phyloP scores from a whole-genome alignment of 2,329 filamentous ascomycete species.

The Seiridium cupressi region DNA sequence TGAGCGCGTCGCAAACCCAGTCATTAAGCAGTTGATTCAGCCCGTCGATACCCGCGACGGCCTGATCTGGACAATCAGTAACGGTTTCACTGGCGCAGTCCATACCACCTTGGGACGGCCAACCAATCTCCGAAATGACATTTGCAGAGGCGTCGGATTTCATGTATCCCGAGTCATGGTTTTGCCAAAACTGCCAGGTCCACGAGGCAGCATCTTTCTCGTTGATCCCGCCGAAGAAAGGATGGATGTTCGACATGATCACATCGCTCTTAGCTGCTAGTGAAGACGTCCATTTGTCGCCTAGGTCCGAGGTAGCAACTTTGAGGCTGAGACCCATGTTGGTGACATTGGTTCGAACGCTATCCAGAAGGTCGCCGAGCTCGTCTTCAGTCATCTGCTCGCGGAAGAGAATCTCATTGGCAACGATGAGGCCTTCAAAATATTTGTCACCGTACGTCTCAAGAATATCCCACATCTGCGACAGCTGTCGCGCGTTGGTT shows the following conservation, averaged over 20 bases:
- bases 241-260: constrained; percentile 96
- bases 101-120: constrained; percentile 81
- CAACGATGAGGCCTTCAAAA: constrained; percentile 80
- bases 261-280: constrained; percentile 74
- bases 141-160: constrained; percentile 63
- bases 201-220: constrained; percentile 69
- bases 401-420: constrained; percentile 78
- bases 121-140: constrained; percentile 87
- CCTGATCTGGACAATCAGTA: constrained; percentile 58
- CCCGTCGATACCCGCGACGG: constrained; percentile 75
- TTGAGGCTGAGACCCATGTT: constrained; percentile 66
- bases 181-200: constrained; percentile 81
- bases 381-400: constrained; percentile 67
- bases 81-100: constrained; percentile 62
- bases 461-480: constrained; percentile 81
- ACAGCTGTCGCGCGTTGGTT: constrained; percentile 79
- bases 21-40: constrained; percentile 84
- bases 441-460: constrained; percentile 64
- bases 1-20: constrained; percentile 79
- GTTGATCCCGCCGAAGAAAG: constrained; percentile 83
- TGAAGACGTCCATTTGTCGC: constrained; percentile 76
- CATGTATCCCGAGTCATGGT: constrained; percentile 64
- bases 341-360: constrained; percentile 72
- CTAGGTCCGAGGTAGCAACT: constrained; percentile 84
- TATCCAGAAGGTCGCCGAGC: constrained; percentile 62